phyloP scores from a whole-genome alignment of 140 eudicot genomes.

The Anethum foeniculum region DNA sequence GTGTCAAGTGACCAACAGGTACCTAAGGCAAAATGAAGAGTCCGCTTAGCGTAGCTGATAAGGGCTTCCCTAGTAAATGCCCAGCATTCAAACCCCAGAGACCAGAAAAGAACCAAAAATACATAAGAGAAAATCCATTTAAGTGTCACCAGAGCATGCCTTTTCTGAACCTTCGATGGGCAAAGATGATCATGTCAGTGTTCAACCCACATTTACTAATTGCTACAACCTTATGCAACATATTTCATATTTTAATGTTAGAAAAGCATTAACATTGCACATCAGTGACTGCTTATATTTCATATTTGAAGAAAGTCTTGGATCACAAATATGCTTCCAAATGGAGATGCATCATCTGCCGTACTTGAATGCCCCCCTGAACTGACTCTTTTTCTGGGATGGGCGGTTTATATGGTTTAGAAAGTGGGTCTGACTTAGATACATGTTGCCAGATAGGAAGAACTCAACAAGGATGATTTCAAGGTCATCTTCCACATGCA shows the following conservation, averaged over 20 bases:
- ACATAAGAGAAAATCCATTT: too few species aligned
- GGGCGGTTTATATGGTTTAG: background rate
- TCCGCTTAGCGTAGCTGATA: too few species aligned
- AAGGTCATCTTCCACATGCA: constrained; percentile 8
- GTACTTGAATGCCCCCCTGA: background rate
- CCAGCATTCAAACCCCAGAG: too few species aligned
- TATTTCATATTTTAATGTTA: background rate
- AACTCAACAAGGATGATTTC: background rate
- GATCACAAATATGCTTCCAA: background rate
- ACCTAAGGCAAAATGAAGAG: too few species aligned
- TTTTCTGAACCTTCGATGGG: constrained; percentile 59
- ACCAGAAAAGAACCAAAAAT: too few species aligned
- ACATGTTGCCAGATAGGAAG: background rate
- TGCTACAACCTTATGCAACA: constrained; percentile 70
- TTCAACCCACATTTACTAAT: constrained; percentile 97
- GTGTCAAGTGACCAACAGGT: too few species aligned
- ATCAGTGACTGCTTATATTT: background rate
- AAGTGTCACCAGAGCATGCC: too few species aligned
- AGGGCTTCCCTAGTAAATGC: too few species aligned
- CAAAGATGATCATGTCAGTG: constrained; percentile 90
- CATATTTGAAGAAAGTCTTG: background rate
- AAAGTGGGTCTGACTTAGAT: background rate
- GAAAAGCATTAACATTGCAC: background rate
- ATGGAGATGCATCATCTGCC: background rate
- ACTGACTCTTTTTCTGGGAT: background rate